phyloP scores from a whole-genome alignment of 1,284 basidiomycete genomes.

The Rhizoctonia solani region DNA sequence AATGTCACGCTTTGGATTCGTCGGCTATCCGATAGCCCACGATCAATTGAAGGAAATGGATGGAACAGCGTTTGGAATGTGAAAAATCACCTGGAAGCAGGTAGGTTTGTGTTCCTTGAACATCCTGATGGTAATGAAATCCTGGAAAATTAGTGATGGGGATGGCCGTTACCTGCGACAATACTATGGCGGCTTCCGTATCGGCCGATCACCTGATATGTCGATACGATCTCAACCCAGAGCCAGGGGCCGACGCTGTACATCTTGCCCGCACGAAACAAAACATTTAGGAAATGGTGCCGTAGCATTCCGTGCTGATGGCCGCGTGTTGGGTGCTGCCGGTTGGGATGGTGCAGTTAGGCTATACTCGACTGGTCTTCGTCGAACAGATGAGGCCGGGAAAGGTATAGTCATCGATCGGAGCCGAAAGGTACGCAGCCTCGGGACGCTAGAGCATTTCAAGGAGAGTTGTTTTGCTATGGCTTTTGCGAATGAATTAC shows the following conservation, averaged over 20 bases:
- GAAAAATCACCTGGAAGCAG: slow-evolving; percentile 76
- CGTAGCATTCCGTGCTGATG: slow-evolving; percentile 74
- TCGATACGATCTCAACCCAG: slow-evolving; percentile 58
- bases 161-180: slow-evolving; percentile 68
- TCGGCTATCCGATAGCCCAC: slow-evolving; percentile 46
- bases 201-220: slow-evolving; percentile 83
- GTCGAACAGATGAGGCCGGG: slow-evolving; percentile 58
- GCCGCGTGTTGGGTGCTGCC: slow-evolving; percentile 75
- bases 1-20: slow-evolving; percentile 62
- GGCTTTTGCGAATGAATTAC: slow-evolving; percentile 57
- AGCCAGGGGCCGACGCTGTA: slow-evolving; percentile 24
- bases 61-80: slow-evolving; percentile 74
- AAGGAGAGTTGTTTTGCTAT: slow-evolving; percentile 72
- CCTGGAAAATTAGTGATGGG: slow-evolving; percentile 67
- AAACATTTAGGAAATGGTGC: slow-evolving; percentile 78
- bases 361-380: slow-evolving; percentile 22
- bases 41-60: slow-evolving; percentile 69
- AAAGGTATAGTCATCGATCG: neutral
- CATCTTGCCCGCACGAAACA: slow-evolving; percentile 53
- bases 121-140: neutral
- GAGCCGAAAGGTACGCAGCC: slow-evolving; percentile 45
- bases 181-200: slow-evolving; percentile 69
- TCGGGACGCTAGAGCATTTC: slow-evolving; percentile 80
- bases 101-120: slow-evolving; percentile 50
- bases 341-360: slow-evolving; percentile 75